Percentiles rank a stretch among this genome's conserved stretches.
Evolutionary conservation across 2,329 filamentous ascomycete species (phyloP).

Genomic region (Cercospora brassicicola): DNA sequence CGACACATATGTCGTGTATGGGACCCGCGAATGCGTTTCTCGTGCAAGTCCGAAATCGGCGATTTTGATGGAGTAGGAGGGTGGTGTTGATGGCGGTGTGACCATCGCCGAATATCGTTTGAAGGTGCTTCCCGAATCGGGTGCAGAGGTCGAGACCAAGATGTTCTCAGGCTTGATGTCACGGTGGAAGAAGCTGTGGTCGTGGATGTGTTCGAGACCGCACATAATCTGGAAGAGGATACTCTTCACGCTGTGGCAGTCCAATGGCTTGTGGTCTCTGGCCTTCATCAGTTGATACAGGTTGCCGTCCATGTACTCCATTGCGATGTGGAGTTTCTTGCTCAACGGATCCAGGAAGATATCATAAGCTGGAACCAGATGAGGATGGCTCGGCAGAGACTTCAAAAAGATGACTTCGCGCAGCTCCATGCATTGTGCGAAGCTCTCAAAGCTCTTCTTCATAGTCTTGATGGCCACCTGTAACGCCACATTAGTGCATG

Average conservation of each 20-base stretch:
- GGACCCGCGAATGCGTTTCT: slow-evolving; percentile 92
- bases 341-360: slow-evolving; percentile 96
- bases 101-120: slow-evolving; percentile 89
- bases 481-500: slow-evolving; percentile 21
- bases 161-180: slow-evolving; percentile 99
- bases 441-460: slow-evolving; percentile 98
- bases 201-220: slow-evolving; percentile 94
- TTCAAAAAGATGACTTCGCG: slow-evolving; percentile 95
- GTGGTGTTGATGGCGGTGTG: slow-evolving; percentile 91
- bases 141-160: slow-evolving; percentile 84
- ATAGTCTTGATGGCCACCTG: slow-evolving; percentile 99
- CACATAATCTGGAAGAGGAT: slow-evolving; percentile 96
- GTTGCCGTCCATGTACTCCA: slow-evolving; percentile 99
- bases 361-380: slow-evolving; percentile 94
- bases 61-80: slow-evolving; percentile 94
- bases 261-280: slow-evolving; percentile 88
- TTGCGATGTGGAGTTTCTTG: slow-evolving; percentile 94
- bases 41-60: slow-evolving; percentile 97
- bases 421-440: slow-evolving; percentile 84
- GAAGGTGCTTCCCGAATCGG: slow-evolving; percentile 81
- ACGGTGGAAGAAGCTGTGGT: slow-evolving; percentile 95
- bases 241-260: slow-evolving; percentile 91
- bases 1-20: slow-evolving; percentile 97
- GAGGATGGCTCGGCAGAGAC: slow-evolving; percentile 80
- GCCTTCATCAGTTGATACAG: slow-evolving; percentile 99